Evolutionary conservation across 2,329 filamentous ascomycete species (phyloP).

Genomic region (Drechslerella dactyloides): DNA sequence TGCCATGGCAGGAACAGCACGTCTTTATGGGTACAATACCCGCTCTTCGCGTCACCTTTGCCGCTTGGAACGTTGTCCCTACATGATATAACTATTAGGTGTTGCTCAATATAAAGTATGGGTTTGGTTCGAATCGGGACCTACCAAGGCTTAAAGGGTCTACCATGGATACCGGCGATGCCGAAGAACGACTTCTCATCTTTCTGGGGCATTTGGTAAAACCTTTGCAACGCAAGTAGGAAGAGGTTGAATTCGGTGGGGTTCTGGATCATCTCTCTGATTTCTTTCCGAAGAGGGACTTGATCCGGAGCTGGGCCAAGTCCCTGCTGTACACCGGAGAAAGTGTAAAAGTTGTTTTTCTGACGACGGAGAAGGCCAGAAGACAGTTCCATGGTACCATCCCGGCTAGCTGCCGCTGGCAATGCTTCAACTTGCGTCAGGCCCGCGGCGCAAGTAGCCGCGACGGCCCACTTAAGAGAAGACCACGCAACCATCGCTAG

Average conservation of each 20-base stretch:
- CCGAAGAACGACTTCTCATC: conserved; percentile 10
- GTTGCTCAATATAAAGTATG: too few species aligned
- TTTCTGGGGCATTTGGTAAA: conserved; percentile 1
- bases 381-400: neutral
- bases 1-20: conserved; percentile 78
- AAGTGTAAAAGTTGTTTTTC: neutral
- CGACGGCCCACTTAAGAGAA: conserved; percentile 20
- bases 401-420: neutral
- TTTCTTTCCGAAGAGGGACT: conserved; percentile 29
- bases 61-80: neutral
- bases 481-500: conserved; percentile 19
- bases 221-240: conserved; percentile 20
- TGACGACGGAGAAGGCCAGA: conserved; percentile 15
- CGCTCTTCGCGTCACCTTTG: neutral
- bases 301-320: conserved; percentile 23
- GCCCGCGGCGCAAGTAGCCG: conserved; percentile 15
- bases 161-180: conserved; percentile 26
- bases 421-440: conserved; percentile 13
- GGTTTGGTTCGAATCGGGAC: too few species aligned
- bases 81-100: neutral
- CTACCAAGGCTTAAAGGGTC: conserved; percentile 23
- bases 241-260: conserved; percentile 56
- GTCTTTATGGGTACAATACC: conserved; percentile 29
- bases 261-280: conserved; percentile 28
- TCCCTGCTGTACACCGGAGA: conserved; percentile 23